Evolutionary conservation across 1,139 yeast genomes (phyloP), one percentile per base, ranked within the genome.

Genomic region (Pichia sp.): DNA sequence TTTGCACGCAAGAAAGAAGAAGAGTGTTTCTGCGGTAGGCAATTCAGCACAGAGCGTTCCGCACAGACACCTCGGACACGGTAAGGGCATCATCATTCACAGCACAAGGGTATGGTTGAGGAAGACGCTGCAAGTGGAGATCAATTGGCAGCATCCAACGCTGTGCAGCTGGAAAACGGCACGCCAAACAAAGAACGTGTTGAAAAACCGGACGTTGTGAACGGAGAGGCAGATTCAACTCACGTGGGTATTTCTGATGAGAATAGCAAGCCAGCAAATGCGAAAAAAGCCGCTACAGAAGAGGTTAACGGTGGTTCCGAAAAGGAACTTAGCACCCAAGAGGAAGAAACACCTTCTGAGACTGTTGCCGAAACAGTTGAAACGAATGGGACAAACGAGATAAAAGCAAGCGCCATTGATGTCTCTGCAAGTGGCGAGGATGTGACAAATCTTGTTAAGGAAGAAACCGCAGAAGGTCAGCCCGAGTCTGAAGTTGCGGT

Each of bases 71-170:
- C 13, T 32, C 13, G 36, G 36, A 13, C 16, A n/a, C 41, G 13
- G n/a, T 36, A 6, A n/a, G 16, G n/a, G n/a, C 7, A 36, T 15
- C 13, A 15, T n/a, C 41, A 36, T n/a, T 13, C 41, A 36, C 16
- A 36, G 41, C 13, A 7, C 10, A 15, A 11, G 11, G 19, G 47
- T 16, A 45, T 45, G 47, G 47, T 29, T 29, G 47, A 45, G n/a
- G 47, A 45, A 45, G 47, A 45, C 36, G 15, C 23, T 30, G 36
- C 47, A n/a, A 36, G 16, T n/a, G 41, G 41, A 6, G 41, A 36
- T 36, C 41, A 36, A 36, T 36, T 36, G 41, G 41, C 41, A 8
- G 29, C 32, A n/a, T 23, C 36, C 47, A 45, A 15, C n/a, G 47
- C 19, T 45, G 36, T 32, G 29, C 47, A 23, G 29, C n/a, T 29